Evolutionary conservation across 2,329 filamentous ascomycete genomes (phyloP).

Genomic region (Trichoderma gracile): DNA sequence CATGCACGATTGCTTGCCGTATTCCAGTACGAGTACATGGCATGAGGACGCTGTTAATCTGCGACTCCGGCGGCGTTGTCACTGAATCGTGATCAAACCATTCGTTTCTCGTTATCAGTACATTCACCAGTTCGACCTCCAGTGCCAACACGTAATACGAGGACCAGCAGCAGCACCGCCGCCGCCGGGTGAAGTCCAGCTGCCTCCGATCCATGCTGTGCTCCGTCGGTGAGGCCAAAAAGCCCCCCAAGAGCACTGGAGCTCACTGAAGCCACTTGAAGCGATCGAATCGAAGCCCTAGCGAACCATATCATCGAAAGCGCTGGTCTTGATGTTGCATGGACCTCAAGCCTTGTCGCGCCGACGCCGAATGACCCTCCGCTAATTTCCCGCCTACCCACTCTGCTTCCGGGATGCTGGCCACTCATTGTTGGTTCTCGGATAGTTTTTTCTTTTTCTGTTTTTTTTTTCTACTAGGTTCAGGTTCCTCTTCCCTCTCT

Average conservation of each 20-base stretch:
- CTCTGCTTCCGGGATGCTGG: conserved; percentile 20
- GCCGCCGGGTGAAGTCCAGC: not conserved
- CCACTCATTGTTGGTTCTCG: conserved; percentile 15
- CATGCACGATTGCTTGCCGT: no score
- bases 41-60: not conserved
- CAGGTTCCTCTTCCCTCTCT: no score
- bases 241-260: no score
- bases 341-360: conserved; percentile 1
- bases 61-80: conserved; percentile 11
- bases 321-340: not conserved
- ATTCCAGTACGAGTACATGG: no score
- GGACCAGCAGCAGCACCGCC: not conserved
- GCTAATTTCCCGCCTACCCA: conserved; percentile 29
- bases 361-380: conserved; percentile 20
- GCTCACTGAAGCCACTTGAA: no score
- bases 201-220: not conserved
- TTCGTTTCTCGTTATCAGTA: no score
- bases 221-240: conserved; percentile 15
- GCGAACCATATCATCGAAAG: conserved; percentile 9
- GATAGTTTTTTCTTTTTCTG: not conserved
- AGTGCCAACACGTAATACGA: not conserved
- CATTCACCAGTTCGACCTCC: not conserved
- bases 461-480: no score
- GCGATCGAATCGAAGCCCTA: not conserved
- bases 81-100: no score